phyloP scores from a whole-genome alignment of 2,329 filamentous ascomycete genomes.

The Cadophora gregata region DNA sequence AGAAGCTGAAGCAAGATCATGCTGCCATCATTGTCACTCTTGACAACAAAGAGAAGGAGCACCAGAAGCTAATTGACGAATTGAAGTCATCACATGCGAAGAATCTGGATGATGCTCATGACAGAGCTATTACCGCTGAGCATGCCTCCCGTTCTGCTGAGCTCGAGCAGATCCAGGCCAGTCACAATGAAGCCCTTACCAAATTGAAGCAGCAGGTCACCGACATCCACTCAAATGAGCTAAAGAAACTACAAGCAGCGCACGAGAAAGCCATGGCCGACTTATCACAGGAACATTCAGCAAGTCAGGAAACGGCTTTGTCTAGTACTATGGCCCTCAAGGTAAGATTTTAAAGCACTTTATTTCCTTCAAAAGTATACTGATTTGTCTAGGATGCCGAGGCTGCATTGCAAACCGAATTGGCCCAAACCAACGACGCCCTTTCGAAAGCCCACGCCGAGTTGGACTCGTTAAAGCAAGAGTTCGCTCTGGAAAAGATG shows the following conservation, averaged over 20 bases:
- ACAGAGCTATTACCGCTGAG: constrained; percentile 54
- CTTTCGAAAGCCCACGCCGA: constrained; percentile 37
- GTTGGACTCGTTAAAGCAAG: constrained; percentile 39
- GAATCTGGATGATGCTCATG: constrained; percentile 63
- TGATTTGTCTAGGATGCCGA: constrained; percentile 50
- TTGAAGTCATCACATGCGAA: constrained; percentile 63
- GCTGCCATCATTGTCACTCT: constrained; percentile 39
- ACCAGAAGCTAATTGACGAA: constrained; percentile 60
- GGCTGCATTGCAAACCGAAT: constrained; percentile 51
- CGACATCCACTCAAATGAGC: constrained; percentile 39
- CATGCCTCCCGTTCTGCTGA: constrained; percentile 56
- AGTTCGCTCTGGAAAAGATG: constrained; percentile 50
- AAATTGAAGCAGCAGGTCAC: constrained; percentile 52
- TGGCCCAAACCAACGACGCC: constrained; percentile 52
- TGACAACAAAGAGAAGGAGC: constrained; percentile 57
- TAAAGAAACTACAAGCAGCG: constrained; percentile 37
- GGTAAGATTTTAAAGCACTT: constrained; percentile 36
- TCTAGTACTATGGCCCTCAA: constrained; percentile 37
- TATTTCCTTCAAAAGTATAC: constrained; percentile 43
- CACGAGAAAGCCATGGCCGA: constrained; percentile 10
- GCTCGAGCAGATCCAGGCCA: constrained; percentile 59
- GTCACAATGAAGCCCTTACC: constrained; percentile 52
- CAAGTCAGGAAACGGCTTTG: constrained; percentile 42
- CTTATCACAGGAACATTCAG: constrained; percentile 7
- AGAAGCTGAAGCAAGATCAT: constrained; percentile 39